Evolutionary conservation across 441 rosid species (phyloP).

Genomic region (Populus hybrid): DNA sequence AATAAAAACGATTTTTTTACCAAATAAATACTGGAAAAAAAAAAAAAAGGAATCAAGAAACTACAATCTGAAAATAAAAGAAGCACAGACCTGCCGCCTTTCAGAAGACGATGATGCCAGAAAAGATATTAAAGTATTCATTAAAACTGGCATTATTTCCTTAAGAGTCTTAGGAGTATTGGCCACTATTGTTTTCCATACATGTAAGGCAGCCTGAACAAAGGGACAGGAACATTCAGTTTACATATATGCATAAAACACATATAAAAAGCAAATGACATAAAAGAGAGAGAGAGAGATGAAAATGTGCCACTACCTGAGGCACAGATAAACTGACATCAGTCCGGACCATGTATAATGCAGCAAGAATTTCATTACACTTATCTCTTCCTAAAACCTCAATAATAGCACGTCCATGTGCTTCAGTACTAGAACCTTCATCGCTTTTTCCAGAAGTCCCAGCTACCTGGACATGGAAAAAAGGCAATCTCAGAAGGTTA

Average conservation of each 20-base stretch:
- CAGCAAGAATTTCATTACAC: conserved; percentile 98
- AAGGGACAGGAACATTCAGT: conserved; percentile 8
- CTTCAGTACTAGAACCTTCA: conserved; percentile 95
- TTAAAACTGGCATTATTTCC: too few relatives aligned
- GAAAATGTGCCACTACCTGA: conserved; percentile 63
- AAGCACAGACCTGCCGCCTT: conserved; percentile 85
- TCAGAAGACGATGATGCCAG: conserved; percentile 87
- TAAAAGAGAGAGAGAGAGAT: neutral
- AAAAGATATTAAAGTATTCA: too few relatives aligned
- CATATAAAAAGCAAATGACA: neutral
- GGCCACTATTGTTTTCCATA: conserved; percentile 97
- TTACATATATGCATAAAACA: neutral
- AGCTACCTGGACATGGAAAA: too few relatives aligned
- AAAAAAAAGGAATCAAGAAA: neutral
- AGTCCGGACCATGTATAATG: conserved; percentile 96
- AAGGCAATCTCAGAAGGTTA: too few relatives aligned
- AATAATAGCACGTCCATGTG: conserved; percentile 98
- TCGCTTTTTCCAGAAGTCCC: too few relatives aligned
- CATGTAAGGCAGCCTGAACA: conserved; percentile 94
- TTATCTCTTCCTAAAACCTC: conserved; percentile 96
- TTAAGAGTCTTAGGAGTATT: too few relatives aligned
- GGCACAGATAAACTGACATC: conserved; percentile 97
- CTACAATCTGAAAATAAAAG: neutral
- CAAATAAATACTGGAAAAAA: neutral
- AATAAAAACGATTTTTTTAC: neutral